These are phyloP conservation scores for Populus trichocarpa DNA, from an alignment of 441 rosid species.

Conservation along the genomic window DNA sequence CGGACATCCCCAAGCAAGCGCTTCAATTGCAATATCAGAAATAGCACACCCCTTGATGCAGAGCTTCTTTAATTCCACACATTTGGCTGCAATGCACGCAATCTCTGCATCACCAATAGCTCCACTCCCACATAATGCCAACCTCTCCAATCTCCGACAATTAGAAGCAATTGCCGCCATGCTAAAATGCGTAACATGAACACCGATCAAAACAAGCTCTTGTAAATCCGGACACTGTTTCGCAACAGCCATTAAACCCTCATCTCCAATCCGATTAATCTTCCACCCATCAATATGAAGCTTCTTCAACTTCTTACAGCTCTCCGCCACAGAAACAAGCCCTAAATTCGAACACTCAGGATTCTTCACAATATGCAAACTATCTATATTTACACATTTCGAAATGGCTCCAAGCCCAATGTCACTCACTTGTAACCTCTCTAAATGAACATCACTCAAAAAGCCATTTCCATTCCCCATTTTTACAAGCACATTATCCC, in stretches of 20 bases:
- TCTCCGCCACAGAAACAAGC: constrained; percentile 42
- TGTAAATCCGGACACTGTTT: constrained; percentile 48
- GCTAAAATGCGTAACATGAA: constrained; percentile 53
- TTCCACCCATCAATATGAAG: constrained; percentile 76
- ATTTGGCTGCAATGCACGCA: constrained; percentile 59
- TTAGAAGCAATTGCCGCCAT: constrained; percentile 47
- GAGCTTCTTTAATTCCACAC: constrained; percentile 57
- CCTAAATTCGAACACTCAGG: constrained; percentile 64
- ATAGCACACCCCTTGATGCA: constrained; percentile 64
- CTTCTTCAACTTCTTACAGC: constrained; percentile 61
- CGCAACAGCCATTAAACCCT: constrained; percentile 53
- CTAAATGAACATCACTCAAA: constrained; percentile 59
- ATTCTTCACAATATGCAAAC: constrained; percentile 59
- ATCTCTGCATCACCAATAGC: constrained; percentile 63
- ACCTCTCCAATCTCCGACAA: constrained; percentile 57
- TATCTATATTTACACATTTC: constrained; percentile 49
- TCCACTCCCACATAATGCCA: constrained; percentile 66
- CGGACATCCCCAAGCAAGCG: constrained; percentile 60
- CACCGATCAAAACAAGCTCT: constrained; percentile 68
- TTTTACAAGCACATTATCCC: constrained; percentile 56
- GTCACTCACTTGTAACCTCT: constrained; percentile 66
- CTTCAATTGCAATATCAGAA: constrained; percentile 56
- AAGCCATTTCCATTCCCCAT: constrained; percentile 30
- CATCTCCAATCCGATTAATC: constrained; percentile 61
- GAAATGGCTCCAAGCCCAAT: constrained; percentile 51